Percentiles rank a stretch among this genome's conserved stretches.
Conservation (phyloP, 106 monocot genomes). For the Allium cepa region DNA sequence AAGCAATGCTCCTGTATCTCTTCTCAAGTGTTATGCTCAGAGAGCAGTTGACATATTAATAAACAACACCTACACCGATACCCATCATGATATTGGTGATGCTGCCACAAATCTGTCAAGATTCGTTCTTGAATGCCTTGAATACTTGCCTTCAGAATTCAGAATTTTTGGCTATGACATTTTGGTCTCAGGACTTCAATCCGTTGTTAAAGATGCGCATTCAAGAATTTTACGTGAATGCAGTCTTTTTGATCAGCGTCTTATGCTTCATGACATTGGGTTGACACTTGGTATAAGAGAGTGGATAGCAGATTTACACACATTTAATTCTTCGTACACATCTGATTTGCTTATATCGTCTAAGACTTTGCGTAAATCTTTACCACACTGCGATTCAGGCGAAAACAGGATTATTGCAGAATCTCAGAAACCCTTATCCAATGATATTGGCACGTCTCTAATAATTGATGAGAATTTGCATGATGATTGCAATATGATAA, state of each 20-base stretch:
- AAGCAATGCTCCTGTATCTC: constrained; percentile 49
- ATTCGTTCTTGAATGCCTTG: constrained; percentile 73
- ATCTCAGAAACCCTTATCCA: constrained; percentile 6
- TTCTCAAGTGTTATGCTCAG: constrained; percentile 72
- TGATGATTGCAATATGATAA: background rate
- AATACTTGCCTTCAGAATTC: constrained; percentile 73
- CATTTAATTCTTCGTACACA: constrained; percentile 21
- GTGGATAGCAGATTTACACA: constrained; percentile 73
- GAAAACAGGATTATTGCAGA: constrained; percentile 3
- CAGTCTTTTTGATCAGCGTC: constrained; percentile 30
- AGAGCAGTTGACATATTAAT: constrained; percentile 55
- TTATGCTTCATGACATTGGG: constrained; percentile 97
- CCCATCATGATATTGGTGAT: constrained; percentile 5
- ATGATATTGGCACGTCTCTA: background rate
- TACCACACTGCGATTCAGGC: background rate
- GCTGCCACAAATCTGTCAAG: constrained; percentile 26
- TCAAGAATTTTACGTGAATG: constrained; percentile 51
- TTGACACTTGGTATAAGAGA: constrained; percentile 75
- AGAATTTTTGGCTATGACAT: constrained; percentile 69
- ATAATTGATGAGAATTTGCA: background rate
- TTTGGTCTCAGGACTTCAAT: constrained; percentile 57
- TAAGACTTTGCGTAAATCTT: constrained; percentile 2
- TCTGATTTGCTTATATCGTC: background rate
- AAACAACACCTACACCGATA: constrained; percentile 17
- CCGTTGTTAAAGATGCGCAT: constrained; percentile 43